These are phyloP conservation scores for Penicillium lagena DNA, from an alignment of 495 filamentous ascomycete species.

Conservation along the genomic window DNA sequence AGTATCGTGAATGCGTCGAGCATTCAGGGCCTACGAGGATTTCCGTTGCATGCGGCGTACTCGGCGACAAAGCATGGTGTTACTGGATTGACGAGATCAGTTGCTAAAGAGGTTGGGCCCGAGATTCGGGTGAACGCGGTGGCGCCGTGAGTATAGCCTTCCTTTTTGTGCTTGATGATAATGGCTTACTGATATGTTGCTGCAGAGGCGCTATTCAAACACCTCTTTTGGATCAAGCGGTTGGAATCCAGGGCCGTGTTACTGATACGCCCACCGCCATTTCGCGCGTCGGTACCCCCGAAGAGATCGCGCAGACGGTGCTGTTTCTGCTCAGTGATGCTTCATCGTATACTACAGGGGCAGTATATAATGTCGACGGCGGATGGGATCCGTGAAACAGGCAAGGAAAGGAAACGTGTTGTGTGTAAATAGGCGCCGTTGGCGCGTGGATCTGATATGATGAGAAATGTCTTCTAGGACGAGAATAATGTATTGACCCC, in stretches of 20 bases:
- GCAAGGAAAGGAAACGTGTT: too few species aligned
- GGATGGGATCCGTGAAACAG: constrained; percentile 23
- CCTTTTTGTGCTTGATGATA: constrained; percentile 1
- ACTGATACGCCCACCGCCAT: constrained; percentile 32
- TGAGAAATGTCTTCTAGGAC: too few species aligned
- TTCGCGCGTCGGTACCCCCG: constrained; percentile 33
- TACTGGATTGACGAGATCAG: constrained; percentile 50
- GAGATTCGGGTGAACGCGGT: constrained; percentile 54
- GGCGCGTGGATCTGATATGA: too few species aligned
- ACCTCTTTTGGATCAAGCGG: constrained; percentile 34
- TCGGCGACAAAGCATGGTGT: constrained; percentile 53
- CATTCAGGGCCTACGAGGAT: constrained; percentile 47
- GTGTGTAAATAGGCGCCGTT: too few species aligned
- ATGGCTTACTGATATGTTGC: not conserved
- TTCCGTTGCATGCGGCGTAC: constrained; percentile 44
- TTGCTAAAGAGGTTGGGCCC: constrained; percentile 52
- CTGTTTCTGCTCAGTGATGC: constrained; percentile 52
- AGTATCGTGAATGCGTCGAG: constrained; percentile 58
- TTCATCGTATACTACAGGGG: constrained; percentile 47
- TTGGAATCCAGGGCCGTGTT: constrained; percentile 26
- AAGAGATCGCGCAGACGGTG: constrained; percentile 48
- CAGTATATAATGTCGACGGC: constrained; percentile 36
- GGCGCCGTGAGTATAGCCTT: constrained; percentile 36
- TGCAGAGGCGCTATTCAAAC: constrained; percentile 49
- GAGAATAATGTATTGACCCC: too few species aligned